These are phyloP conservation scores for Xeromyces bisporus DNA, from an alignment of 495 filamentous ascomycete genomes.

Conservation along the genomic window DNA sequence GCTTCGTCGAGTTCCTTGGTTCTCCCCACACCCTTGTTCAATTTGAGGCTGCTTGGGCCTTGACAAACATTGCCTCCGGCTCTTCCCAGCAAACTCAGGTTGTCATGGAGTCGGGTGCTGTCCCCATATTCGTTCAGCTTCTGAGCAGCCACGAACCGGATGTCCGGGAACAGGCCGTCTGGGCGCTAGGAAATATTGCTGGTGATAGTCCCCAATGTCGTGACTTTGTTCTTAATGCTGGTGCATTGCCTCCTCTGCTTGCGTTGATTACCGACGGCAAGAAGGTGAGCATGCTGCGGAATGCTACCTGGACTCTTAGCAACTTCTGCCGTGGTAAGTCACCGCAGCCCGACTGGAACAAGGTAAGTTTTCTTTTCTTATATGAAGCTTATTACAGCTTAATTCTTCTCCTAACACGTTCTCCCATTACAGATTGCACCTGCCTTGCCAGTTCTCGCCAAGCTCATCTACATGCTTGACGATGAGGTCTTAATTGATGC, in stretches of 20 bases:
- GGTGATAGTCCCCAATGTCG: constrained; percentile 95
- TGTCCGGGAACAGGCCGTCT: constrained; percentile 96
- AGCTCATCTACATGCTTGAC: constrained; percentile 95
- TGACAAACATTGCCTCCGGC: constrained; percentile 98
- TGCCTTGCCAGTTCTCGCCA: constrained; percentile 88
- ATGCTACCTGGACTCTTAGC: constrained; percentile 98
- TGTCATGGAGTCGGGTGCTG: constrained; percentile 94
- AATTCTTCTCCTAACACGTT: constrained; percentile 6
- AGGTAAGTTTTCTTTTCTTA: constrained; percentile 32
- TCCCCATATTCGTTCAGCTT: constrained; percentile 96
- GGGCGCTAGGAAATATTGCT: constrained; percentile 98
- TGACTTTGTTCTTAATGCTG: constrained; percentile 81
- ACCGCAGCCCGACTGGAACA: constrained; percentile 95
- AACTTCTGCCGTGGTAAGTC: constrained; percentile 99
- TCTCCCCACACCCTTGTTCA: constrained; percentile 97
- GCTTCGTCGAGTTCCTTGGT: constrained; percentile 96
- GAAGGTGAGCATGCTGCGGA: constrained; percentile 97
- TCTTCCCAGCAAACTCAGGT: constrained; percentile 96
- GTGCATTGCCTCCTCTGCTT: constrained; percentile 79
- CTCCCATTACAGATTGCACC: constrained; percentile 62
- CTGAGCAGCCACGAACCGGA: constrained; percentile 91
- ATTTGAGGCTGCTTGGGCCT: constrained; percentile 97
- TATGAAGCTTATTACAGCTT: neutral
- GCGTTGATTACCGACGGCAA: constrained; percentile 87
- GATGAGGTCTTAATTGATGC: constrained; percentile 98